A percentile compares a stretch with the other conserved stretches of the same genome.
Conservation (phyloP, 2,329 filamentous ascomycete genomes). For the Pseudocercospora musae region DNA sequence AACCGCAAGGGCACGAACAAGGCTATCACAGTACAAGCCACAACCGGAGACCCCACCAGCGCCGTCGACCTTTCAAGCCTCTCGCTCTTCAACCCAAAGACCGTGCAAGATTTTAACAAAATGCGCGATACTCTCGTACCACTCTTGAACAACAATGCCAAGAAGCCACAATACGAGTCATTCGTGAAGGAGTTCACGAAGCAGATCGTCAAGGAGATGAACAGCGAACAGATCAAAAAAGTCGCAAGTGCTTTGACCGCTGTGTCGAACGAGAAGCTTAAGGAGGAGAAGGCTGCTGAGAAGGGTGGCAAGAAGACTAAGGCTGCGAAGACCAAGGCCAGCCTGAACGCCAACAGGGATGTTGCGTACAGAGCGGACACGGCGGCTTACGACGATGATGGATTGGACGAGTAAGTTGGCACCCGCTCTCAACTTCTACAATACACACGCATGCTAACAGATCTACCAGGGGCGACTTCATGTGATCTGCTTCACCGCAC, state of each 20-base stretch:
- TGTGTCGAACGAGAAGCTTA: slow-evolving; percentile 95
- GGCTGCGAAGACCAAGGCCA: slow-evolving; percentile 91
- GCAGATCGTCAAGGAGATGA: slow-evolving; percentile 79
- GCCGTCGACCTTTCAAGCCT: slow-evolving; percentile 78
- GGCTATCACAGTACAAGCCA: slow-evolving; percentile 65
- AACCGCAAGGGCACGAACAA: slow-evolving; percentile 68
- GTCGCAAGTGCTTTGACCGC: slow-evolving; percentile 83
- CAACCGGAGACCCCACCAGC: slow-evolving; percentile 64
- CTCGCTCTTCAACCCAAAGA: slow-evolving; percentile 82
- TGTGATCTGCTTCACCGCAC: slow-evolving; percentile 1
- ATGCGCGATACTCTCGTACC: slow-evolving; percentile 77
- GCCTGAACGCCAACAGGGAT: slow-evolving; percentile 65
- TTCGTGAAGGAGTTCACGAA: slow-evolving; percentile 92
- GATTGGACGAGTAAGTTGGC: slow-evolving; percentile 73
- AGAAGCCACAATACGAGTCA: slow-evolving; percentile 85
- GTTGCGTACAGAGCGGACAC: slow-evolving; percentile 61
- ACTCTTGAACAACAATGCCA: slow-evolving; percentile 68
- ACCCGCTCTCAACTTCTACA: background rate
- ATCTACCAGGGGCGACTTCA: slow-evolving; percentile 11
- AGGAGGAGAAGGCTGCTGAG: slow-evolving; percentile 91
- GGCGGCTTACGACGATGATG: slow-evolving; percentile 68
- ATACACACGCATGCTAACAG: background rate
- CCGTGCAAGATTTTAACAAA: slow-evolving; percentile 79
- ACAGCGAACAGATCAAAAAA: slow-evolving; percentile 96
- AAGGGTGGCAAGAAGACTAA: slow-evolving; percentile 97